Conservation (phyloP, 192 early-diverging fungal species). For the Rhizophlyctis rosea region DNA sequence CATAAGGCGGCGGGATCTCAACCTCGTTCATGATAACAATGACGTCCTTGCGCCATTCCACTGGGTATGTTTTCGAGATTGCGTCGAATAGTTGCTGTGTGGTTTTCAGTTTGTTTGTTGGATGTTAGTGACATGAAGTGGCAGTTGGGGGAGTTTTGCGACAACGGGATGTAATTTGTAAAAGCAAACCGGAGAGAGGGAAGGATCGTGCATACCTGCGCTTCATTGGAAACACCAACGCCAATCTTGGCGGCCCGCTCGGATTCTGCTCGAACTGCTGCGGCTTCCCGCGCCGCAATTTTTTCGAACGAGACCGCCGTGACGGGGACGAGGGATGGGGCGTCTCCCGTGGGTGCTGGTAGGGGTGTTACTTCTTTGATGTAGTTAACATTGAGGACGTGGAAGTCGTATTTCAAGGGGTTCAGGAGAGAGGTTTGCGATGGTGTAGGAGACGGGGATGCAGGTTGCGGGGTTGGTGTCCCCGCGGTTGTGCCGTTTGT, state of each 20-base stretch:
- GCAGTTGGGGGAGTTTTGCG: background rate
- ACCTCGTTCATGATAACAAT: conserved; percentile 55
- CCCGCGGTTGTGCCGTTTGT: too few relatives aligned
- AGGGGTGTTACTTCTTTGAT: conserved; percentile 20
- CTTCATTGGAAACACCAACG: conserved; percentile 33
- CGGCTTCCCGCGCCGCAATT: conserved; percentile 11
- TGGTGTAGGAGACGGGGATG: too few relatives aligned
- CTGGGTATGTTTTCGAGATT: conserved; percentile 49
- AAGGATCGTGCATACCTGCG: conserved; percentile 34
- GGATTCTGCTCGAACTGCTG: conserved; percentile 12
- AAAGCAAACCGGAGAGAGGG: background rate
- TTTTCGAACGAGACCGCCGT: conserved; percentile 25
- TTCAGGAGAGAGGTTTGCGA: too few relatives aligned
- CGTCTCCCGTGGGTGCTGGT: background rate
- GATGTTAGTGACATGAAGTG: too few relatives aligned
- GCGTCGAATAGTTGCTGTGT: conserved; percentile 47
- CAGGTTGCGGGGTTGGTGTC: too few relatives aligned
- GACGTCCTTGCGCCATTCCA: conserved; percentile 37
- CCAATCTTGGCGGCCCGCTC: conserved; percentile 30
- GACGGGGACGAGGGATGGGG: conserved; percentile 24
- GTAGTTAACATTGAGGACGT: conserved; percentile 29
- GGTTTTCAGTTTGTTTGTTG: background rate
- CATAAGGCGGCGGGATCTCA: conserved; percentile 46
- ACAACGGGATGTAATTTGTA: background rate
- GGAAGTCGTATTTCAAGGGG: conserved; percentile 35